These are phyloP conservation scores for Edaphochlamys debaryana DNA, from an alignment of 139 green algal genomes.

Conservation along the genomic window DNA sequence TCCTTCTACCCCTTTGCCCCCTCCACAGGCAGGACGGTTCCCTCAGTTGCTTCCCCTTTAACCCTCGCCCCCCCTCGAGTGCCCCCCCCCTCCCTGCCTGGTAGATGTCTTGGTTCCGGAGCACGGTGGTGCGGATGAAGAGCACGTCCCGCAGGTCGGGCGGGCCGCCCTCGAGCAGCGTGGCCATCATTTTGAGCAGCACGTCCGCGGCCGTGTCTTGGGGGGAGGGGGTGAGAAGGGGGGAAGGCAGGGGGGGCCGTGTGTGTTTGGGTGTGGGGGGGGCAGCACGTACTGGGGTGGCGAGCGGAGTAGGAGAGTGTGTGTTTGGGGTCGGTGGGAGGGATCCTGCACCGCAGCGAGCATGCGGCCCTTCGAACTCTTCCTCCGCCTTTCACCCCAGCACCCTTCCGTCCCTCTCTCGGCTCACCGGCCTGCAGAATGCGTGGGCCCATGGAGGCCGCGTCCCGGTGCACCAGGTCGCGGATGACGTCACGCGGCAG, in stretches of 20 bases:
- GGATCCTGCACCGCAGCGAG: no score
- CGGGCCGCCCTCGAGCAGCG: slow-evolving; percentile 11
- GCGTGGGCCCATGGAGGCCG: background rate
- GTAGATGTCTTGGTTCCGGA: background rate
- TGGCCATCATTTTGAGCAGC: slow-evolving; percentile 45
- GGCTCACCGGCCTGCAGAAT: slow-evolving; percentile 14
- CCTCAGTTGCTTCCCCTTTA: no score
- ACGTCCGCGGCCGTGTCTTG: slow-evolving; percentile 30
- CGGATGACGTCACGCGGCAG: slow-evolving; percentile 11
- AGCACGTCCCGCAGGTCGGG: slow-evolving; percentile 11
- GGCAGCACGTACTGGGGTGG: background rate
- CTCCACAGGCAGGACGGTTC: no score
- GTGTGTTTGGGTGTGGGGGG: background rate
- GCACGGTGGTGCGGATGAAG: background rate
- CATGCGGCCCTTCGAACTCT: background rate
- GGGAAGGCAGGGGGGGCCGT: no score
- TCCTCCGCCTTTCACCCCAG: no score
- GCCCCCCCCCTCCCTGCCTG: no score
- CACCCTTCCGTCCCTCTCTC: background rate
- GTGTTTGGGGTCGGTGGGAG: no score
- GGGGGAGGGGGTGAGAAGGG: no score
- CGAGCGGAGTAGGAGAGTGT: background rate
- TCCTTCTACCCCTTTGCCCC: no score
- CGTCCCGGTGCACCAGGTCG: background rate
- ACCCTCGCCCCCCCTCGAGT: no score